Conservation (phyloP, 2,329 filamentous ascomycete genomes). For the Pyrenochaeta sp. region DNA sequence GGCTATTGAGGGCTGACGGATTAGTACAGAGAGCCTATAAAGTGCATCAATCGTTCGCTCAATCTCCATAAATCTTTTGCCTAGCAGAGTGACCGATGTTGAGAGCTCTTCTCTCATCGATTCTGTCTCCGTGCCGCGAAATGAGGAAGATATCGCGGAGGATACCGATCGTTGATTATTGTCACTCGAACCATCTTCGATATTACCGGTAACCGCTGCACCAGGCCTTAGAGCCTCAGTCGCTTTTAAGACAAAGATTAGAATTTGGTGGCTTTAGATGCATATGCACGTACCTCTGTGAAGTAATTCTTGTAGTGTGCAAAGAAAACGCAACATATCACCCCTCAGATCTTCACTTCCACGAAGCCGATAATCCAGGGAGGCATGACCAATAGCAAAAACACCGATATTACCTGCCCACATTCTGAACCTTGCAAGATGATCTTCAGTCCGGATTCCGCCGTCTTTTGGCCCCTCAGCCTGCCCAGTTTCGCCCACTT, state of each 20-base stretch:
- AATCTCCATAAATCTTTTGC: not conserved
- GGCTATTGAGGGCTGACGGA: slow-evolving; percentile 8
- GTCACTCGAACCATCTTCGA: not conserved
- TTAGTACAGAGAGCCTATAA: slow-evolving; percentile 12
- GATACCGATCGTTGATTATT: not conserved
- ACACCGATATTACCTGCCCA: slow-evolving; percentile 26
- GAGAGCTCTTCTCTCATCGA: not conserved
- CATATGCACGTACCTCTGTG: not conserved
- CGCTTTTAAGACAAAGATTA: too few relatives aligned
- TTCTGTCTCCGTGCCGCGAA: slow-evolving; percentile 4
- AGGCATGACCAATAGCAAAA: slow-evolving; percentile 23
- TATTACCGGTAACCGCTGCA: too few relatives aligned
- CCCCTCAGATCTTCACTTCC: slow-evolving; percentile 2
- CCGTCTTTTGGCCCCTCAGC: not conserved
- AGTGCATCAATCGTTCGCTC: slow-evolving; percentile 11
- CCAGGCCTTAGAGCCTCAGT: too few relatives aligned
- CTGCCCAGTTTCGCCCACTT: not conserved
- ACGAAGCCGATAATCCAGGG: slow-evolving; percentile 22
- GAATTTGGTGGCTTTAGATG: too few relatives aligned
- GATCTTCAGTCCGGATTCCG: slow-evolving; percentile 9
- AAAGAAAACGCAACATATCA: not conserved
- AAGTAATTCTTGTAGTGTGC: not conserved
- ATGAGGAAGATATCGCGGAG: not conserved
- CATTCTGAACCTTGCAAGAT: slow-evolving; percentile 18
- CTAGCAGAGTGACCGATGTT: not conserved